Evolutionary conservation across 2,329 filamentous ascomycete genomes (phyloP), one percentile per base, ranked within the genome.

Genomic region (Sclerotinia sclerotiorum): DNA sequence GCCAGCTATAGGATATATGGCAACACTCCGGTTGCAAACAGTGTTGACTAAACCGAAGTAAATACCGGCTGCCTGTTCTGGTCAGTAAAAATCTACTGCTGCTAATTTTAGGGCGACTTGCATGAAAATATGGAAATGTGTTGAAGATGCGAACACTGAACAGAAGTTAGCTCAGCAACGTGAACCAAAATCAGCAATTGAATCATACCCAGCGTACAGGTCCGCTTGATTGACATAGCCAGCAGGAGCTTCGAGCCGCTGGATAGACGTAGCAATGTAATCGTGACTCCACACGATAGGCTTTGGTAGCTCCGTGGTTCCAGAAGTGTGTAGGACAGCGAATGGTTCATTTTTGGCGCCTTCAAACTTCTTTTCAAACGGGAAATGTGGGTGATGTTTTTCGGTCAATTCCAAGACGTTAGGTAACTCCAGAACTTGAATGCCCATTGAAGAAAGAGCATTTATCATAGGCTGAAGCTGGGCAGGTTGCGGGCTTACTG

Each of bases 101-200:
- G 5, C 6, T 4, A 3, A 19, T 17, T 29, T 24, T 6, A 35
- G 5, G 11, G 8, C 17, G 13, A 44, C 63, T 56, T 65, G 49
- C 63, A 66, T 66, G 64, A 21, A 66, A 66, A n/a, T 1, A 3
- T 66, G 64, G 54, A 11, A 66, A 48, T 46, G 64, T 66, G 4
- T 66, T 66, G 4, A 66, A 66, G 21, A 58, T 48, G 21, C 54
- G 64, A 5, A 57, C 52, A 27, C 54, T 66, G n/a, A 24, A 27
- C 3, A 19, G 4, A 49, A 58, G 15, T 57, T 66, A 66, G 39
- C 39, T 42, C 39, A 10, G 11, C 39, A 10, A 42, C 13, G 17
- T 42, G 39, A 13, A 42, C 13, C 39, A 17, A 13, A 42, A 42
- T 17, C 39, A 5, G 39, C 13, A 42, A 42, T 42, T 42, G 11